phyloP scores from a whole-genome alignment of 2,329 filamentous ascomycete genomes.

The Colletotrichum somersetense region DNA sequence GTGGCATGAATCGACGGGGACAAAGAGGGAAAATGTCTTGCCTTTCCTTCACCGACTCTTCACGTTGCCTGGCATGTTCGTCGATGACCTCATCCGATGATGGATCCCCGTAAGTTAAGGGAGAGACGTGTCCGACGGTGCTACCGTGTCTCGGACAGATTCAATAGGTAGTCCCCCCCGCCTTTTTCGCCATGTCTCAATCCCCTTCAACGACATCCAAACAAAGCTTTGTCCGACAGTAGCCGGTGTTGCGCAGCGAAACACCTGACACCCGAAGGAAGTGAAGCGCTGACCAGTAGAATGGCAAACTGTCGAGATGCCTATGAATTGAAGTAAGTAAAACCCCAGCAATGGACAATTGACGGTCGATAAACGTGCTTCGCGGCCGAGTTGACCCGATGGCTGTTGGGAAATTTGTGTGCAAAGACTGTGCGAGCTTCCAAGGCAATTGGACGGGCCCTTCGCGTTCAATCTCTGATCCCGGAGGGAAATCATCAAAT shows the following conservation, averaged over 20 bases:
- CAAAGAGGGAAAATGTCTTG: slow-evolving; percentile 7
- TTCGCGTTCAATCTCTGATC: slow-evolving; percentile 40
- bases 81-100: slow-evolving; percentile 39
- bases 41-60: slow-evolving; percentile 43
- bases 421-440: slow-evolving; percentile 8
- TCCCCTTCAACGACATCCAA: slow-evolving; percentile 31
- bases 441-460: slow-evolving; percentile 36
- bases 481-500: slow-evolving; percentile 38
- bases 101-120: slow-evolving; percentile 12
- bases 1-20: slow-evolving; percentile 33
- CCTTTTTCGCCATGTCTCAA: slow-evolving; percentile 10
- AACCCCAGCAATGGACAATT: slow-evolving; percentile 22
- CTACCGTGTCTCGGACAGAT: slow-evolving; percentile 23
- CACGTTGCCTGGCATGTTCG: slow-evolving; percentile 31
- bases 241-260: slow-evolving; percentile 14
- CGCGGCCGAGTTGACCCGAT: slow-evolving; percentile 38
- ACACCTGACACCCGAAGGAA: slow-evolving; percentile 21
- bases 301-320: slow-evolving; percentile 14
- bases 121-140: slow-evolving; percentile 28
- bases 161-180: not conserved
- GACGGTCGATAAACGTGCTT: slow-evolving; percentile 15
- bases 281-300: slow-evolving; percentile 4
- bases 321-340: not conserved
- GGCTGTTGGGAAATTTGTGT: slow-evolving; percentile 8
- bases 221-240: slow-evolving; percentile 27